phyloP scores from a whole-genome alignment of 75 land plant genomes.

The Sequoiadendron giganteum region DNA sequence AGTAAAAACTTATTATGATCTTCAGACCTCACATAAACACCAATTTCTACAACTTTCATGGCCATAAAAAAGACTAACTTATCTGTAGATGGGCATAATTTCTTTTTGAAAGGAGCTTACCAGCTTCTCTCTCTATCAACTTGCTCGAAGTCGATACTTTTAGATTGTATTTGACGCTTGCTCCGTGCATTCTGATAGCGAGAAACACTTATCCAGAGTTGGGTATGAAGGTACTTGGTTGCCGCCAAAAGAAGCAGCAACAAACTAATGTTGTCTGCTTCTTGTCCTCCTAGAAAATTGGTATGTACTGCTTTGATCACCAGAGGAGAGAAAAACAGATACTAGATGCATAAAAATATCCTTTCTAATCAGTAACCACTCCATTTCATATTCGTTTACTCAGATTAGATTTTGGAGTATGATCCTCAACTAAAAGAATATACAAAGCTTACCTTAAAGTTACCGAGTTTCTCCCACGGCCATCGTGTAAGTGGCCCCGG shows the following conservation, averaged over 20 bases:
- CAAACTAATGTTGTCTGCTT: constrained; percentile 12
- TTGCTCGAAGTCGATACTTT: constrained; percentile 54
- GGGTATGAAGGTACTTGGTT: constrained; percentile 44
- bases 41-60: too few relatives aligned
- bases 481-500: constrained; percentile 64
- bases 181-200: constrained; percentile 58
- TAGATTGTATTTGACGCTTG: constrained; percentile 42
- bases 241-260: constrained; percentile 29
- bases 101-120: background rate
- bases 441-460: constrained; percentile 48
- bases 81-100: too few relatives aligned
- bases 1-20: too few relatives aligned
- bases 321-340: constrained; percentile 42
- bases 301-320: constrained; percentile 26
- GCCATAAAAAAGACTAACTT: too few relatives aligned
- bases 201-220: constrained; percentile 57
- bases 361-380: background rate
- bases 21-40: too few relatives aligned
- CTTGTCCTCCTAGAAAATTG: constrained; percentile 15
- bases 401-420: too few relatives aligned
- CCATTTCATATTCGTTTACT: too few relatives aligned
- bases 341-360: constrained; percentile 7
- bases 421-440: too few relatives aligned
- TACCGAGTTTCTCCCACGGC: constrained; percentile 84
- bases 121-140: constrained; percentile 13